Evolutionary conservation across 73 alveolate species (phyloP).

Genomic region (Diophrys sp.): DNA sequence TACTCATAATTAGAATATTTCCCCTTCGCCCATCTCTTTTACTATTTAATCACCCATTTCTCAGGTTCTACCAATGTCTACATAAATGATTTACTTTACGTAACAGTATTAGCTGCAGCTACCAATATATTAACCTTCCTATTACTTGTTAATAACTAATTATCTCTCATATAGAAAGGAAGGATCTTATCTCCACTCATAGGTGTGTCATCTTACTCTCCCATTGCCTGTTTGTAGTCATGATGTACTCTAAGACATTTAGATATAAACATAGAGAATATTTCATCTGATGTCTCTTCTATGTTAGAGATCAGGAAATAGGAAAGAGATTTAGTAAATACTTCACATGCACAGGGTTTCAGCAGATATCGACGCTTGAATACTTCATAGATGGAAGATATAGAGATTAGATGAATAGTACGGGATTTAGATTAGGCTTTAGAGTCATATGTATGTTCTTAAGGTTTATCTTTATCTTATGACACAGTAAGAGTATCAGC

Average conservation of each 20-base stretch:
- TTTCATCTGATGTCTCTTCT: background rate
- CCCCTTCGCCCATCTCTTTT: slow-evolving; percentile 71
- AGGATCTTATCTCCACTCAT: background rate
- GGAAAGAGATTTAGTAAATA: background rate
- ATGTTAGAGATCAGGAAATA: background rate
- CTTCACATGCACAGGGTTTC: slow-evolving; percentile 8
- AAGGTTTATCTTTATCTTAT: no score
- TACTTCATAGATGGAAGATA: background rate
- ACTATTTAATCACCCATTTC: background rate
- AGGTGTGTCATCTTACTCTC: background rate
- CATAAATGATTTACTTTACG: background rate
- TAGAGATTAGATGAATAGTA: background rate
- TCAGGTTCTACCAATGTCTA: background rate
- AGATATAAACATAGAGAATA: background rate
- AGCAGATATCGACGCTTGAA: slow-evolving; percentile 1
- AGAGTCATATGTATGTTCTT: no score
- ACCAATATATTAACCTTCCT: background rate
- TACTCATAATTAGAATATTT: slow-evolving; percentile 87
- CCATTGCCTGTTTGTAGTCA: background rate
- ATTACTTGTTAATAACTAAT: background rate
- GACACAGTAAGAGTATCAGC: no score
- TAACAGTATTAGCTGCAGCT: background rate
- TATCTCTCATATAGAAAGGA: background rate
- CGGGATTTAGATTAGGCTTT: no score
- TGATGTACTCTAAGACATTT: background rate